Conservation (phyloP, 2,329 filamentous ascomycete genomes). For the Ophiobolus disseminans region DNA sequence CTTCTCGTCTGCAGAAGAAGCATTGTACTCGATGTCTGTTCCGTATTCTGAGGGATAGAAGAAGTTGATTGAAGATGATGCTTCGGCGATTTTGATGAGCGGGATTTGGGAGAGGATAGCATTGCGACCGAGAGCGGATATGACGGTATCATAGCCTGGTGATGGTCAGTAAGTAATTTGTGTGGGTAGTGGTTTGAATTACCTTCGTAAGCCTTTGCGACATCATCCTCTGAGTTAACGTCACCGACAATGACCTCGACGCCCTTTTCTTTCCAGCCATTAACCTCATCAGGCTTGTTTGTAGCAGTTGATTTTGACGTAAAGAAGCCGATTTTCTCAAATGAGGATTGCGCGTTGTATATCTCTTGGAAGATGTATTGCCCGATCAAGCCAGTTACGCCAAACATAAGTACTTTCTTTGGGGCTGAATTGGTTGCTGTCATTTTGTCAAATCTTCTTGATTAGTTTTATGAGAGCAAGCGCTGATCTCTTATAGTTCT, state of each 20-base stretch:
- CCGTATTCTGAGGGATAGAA: conserved; percentile 67
- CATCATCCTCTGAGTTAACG: conserved; percentile 59
- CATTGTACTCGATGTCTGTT: conserved; percentile 63
- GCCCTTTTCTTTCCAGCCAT: conserved; percentile 54
- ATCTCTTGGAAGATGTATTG: conserved; percentile 60
- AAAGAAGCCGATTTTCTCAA: conserved; percentile 62
- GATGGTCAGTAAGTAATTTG: not conserved
- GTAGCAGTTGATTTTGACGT: conserved; percentile 62
- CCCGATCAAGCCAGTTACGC: conserved; percentile 62
- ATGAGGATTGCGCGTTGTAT: conserved; percentile 53
- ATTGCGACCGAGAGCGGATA: conserved; percentile 70
- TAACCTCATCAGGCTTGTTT: conserved; percentile 59
- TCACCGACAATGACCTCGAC: conserved; percentile 65
- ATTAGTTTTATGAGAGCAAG: not conserved
- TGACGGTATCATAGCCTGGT: conserved; percentile 67
- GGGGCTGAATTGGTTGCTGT: conserved; percentile 14
- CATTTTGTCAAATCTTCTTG: conserved; percentile 6
- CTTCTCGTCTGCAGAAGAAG: conserved; percentile 65
- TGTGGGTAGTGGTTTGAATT: not conserved
- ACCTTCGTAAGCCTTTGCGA: conserved; percentile 64
- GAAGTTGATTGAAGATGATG: conserved; percentile 62
- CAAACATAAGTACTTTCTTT: conserved; percentile 60
- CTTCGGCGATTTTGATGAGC: conserved; percentile 67
- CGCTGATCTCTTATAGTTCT: not conserved
- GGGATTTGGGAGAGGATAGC: conserved; percentile 67